Base-by-base conservation (phyloP, 2,329 filamentous ascomycete species). In the Parascedosporium putredinis region DNA sequence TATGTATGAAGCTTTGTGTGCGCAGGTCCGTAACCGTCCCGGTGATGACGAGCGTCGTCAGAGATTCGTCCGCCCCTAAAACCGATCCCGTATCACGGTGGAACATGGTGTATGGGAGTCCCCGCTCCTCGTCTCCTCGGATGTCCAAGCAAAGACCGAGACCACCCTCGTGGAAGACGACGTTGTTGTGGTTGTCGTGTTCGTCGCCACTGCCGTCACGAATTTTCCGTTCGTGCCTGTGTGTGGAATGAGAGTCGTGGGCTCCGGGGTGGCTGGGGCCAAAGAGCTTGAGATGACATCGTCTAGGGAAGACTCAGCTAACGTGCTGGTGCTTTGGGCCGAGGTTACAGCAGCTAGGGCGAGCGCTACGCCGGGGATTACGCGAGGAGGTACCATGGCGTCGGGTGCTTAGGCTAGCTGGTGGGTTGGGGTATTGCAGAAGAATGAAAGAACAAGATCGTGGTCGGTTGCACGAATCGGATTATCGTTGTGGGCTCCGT, bases 81-180 rank as follows among this genome's bases (percentile, higher is more conserved):
- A 59, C 54, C 12, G 54, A 55, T 48, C 57, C 58, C 5, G 54
- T 56, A 51, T 54, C 57, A 9, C 54, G 55, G 51, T 59, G 55
- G 50, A 57, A 54, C 12, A 58, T 38, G 16, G 57, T 58, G 50
- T 58, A 59, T 1, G 57, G 58, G 25, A 58, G 52, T 23, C 55
- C 56, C 38, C 29, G 27, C 16, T 60, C 57, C 46, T 57, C 56
- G 36, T 49, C 56, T 3, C 55, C 56, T 46, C 47, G 47, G 24
- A 58, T 55, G 53, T 57, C 54, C 45, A 59, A 52, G 54, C 55
- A 60, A 58, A 60, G 45, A 60, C 51, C 29, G 55, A 52, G 45
- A 59, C 51, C 9, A 57, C 50, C 27, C 45, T 50, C 34, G 56
- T 59, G 10, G 54, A 22, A 18, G 50, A 50, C n/a, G 53, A 50